Percentiles rank a stretch among this genome's conserved stretches.
These are phyloP conservation scores for Oenanthe javanica DNA, from an alignment of 140 eudicot genomes.

Conservation along the genomic window DNA sequence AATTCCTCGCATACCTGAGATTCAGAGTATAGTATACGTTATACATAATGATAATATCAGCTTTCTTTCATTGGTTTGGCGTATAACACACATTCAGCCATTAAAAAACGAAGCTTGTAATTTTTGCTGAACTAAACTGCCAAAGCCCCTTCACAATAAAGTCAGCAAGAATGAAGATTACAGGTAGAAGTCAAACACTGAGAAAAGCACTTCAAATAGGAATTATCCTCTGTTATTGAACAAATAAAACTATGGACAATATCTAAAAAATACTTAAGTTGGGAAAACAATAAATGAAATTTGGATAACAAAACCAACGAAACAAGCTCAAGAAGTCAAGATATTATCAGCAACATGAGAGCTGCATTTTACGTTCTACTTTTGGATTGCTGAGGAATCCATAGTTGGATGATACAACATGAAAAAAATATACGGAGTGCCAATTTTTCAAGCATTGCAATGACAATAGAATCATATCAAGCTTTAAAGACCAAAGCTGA, in stretches of 20 bases:
- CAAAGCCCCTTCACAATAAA: too few species aligned
- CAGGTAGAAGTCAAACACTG: too few species aligned
- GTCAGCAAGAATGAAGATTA: too few species aligned
- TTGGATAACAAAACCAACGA: neutral
- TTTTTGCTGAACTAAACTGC: too few species aligned
- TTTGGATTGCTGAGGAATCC: neutral
- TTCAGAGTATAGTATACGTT: too few species aligned
- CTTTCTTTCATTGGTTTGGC: too few species aligned
- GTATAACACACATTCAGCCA: too few species aligned
- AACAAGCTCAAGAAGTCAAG: neutral
- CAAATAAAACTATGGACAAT: too few species aligned
- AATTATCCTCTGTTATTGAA: neutral
- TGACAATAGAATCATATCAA: neutral
- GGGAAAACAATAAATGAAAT: neutral
- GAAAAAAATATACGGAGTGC: neutral
- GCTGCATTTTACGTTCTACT: neutral
- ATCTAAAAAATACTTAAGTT: neutral
- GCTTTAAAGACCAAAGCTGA: slow-evolving; percentile 12
- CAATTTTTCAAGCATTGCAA: neutral
- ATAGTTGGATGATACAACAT: neutral
- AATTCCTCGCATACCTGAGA: too few species aligned
- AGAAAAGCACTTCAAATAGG: neutral
- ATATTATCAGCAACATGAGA: neutral
- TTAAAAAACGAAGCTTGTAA: too few species aligned
- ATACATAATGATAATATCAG: too few species aligned